These are phyloP conservation scores for Pleodorina starrii DNA, from an alignment of 139 green algal species.

Conservation along the genomic window DNA sequence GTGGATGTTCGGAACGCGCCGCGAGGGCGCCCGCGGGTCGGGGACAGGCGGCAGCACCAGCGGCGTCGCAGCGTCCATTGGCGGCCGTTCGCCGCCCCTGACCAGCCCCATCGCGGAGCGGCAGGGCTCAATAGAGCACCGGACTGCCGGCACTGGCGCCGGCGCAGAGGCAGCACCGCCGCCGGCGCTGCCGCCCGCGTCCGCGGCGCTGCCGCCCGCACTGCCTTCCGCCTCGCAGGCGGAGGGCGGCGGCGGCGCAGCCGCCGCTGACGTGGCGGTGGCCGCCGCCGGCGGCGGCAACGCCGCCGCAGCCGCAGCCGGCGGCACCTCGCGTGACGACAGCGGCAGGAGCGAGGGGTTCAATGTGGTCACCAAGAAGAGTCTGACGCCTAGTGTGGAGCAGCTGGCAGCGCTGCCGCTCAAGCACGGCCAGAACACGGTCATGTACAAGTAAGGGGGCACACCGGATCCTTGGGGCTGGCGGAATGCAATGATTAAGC, in stretches of 20 bases:
- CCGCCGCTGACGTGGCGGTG: background rate
- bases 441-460: slow-evolving; percentile 78
- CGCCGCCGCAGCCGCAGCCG: background rate
- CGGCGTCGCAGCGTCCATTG: too few species aligned
- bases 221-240: too few species aligned
- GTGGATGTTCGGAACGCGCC: slow-evolving; percentile 69
- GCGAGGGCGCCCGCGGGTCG: background rate
- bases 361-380: slow-evolving; percentile 70
- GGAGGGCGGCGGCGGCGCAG: background rate
- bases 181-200: background rate
- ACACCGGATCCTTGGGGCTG: background rate
- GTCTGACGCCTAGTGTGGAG: slow-evolving; percentile 67
- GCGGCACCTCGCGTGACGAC: background rate
- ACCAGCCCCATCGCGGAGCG: background rate
- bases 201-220: too few species aligned
- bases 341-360: background rate
- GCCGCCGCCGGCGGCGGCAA: background rate
- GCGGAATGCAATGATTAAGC: background rate
- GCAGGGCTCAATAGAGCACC: background rate
- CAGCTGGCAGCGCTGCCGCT: slow-evolving; percentile 83
- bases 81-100: background rate
- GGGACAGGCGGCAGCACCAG: background rate
- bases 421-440: slow-evolving; percentile 83
- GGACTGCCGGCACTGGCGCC: background rate
- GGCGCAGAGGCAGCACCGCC: background rate